Evolutionary conservation across 306 rosid genomes (phyloP).

Genomic region (Carpinus viminea): DNA sequence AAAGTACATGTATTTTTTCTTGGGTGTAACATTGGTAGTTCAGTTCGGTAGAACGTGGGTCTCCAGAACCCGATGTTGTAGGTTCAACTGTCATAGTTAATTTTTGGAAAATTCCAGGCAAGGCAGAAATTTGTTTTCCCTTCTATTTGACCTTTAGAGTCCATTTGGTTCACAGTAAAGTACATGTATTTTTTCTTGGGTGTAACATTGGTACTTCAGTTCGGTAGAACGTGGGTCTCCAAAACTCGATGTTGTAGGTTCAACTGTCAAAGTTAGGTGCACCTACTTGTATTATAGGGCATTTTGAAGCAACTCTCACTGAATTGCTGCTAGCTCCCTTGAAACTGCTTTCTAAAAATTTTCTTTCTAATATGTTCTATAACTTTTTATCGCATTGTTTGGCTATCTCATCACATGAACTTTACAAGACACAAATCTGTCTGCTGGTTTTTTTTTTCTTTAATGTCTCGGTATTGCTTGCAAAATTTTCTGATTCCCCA

Average conservation of each 20-base stretch:
- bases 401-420: background rate
- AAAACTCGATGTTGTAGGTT: no score
- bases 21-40: no score
- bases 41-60: no score
- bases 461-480: background rate
- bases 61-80: no score
- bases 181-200: no score
- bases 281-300: background rate
- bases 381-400: background rate
- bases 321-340: background rate
- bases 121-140: background rate
- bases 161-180: background rate
- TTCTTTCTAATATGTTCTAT: background rate
- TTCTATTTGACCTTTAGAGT: background rate
- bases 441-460: background rate
- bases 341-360: background rate
- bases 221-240: no score
- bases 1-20: background rate
- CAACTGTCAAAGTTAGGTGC: no score
- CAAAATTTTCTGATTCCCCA: constrained; percentile 21
- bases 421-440: background rate
- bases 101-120: background rate
- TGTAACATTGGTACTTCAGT: no score
- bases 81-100: no score
- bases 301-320: background rate